Evolutionary conservation across 495 filamentous ascomycete genomes (phyloP).

Genomic region (Thermothielavioides terrestris): DNA sequence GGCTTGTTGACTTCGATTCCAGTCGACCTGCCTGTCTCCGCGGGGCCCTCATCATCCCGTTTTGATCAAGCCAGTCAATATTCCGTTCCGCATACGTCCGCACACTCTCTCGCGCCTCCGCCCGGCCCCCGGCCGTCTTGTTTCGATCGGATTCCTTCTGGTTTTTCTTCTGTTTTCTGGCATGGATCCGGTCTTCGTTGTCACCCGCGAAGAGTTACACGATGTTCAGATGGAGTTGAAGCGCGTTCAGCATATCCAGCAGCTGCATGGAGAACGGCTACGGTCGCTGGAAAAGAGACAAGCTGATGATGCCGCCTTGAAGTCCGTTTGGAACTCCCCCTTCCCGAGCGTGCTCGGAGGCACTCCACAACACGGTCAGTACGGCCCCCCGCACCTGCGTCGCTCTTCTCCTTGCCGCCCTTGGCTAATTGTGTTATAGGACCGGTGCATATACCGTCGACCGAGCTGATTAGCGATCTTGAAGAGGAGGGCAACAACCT

Average conservation of each 20-base stretch:
- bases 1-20: not conserved
- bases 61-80: not conserved
- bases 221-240: conserved; percentile 81
- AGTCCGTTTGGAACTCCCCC: conserved; percentile 82
- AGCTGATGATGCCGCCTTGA: conserved; percentile 70
- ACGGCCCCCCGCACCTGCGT: not conserved
- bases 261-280: conserved; percentile 73
- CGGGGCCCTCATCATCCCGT: not conserved
- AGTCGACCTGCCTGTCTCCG: not conserved
- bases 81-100: not conserved
- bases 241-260: conserved; percentile 68
- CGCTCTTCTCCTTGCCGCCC: not conserved
- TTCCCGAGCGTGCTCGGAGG: conserved; percentile 71
- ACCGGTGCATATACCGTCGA: conserved; percentile 60
- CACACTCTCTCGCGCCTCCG: conserved; percentile 1
- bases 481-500: conserved; percentile 69
- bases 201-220: conserved; percentile 66
- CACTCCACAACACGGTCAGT: conserved; percentile 72
- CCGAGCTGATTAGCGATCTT: conserved; percentile 55
- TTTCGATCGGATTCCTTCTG: not conserved
- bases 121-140: not conserved
- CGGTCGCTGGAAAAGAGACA: conserved; percentile 71
- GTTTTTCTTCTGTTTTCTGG: conserved; percentile 19
- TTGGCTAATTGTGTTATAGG: conserved; percentile 43
- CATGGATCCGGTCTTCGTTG: conserved; percentile 48